Evolutionary conservation across 352 stramenopile species (phyloP).

Genomic region (Phytophthora podocarpi): DNA sequence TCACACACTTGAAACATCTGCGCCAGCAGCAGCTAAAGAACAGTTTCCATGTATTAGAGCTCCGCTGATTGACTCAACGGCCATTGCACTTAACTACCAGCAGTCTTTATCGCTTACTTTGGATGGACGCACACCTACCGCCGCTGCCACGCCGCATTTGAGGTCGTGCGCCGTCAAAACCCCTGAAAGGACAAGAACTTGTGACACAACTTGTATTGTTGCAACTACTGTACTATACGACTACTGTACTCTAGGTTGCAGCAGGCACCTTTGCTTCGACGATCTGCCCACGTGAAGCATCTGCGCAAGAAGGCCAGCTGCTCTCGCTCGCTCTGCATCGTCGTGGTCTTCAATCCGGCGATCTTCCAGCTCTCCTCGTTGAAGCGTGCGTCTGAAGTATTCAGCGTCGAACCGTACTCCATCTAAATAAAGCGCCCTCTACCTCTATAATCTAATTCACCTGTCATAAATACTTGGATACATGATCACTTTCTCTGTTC

Average conservation of each 20-base stretch:
- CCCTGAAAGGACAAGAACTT: too few relatives aligned
- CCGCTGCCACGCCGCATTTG: constrained; percentile 73
- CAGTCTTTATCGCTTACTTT: constrained; percentile 52
- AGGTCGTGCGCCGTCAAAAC: constrained; percentile 49
- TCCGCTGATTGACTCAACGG: not conserved
- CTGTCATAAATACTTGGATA: not conserved
- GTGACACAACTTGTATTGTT: too few relatives aligned
- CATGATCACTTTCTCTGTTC: not conserved
- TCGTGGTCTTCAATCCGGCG: constrained; percentile 9
- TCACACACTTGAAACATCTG: constrained; percentile 52
- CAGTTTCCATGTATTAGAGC: too few relatives aligned
- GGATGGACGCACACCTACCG: constrained; percentile 68
- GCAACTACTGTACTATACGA: too few relatives aligned
- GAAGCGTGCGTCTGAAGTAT: constrained; percentile 10
- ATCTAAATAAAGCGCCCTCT: too few relatives aligned
- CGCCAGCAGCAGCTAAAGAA: constrained; percentile 67
- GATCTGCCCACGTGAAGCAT: constrained; percentile 61
- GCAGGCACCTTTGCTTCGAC: constrained; percentile 33
- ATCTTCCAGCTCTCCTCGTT: constrained; percentile 18
- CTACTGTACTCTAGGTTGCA: too few relatives aligned
- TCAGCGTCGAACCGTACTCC: too few relatives aligned
- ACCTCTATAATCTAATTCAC: not conserved
- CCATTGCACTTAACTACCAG: not conserved
- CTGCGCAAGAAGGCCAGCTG: constrained; percentile 36
- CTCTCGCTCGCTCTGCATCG: constrained; percentile 21